Base-by-base conservation (phyloP, 176 grass and related monocot genomes). In the Hordeum marinum region DNA sequence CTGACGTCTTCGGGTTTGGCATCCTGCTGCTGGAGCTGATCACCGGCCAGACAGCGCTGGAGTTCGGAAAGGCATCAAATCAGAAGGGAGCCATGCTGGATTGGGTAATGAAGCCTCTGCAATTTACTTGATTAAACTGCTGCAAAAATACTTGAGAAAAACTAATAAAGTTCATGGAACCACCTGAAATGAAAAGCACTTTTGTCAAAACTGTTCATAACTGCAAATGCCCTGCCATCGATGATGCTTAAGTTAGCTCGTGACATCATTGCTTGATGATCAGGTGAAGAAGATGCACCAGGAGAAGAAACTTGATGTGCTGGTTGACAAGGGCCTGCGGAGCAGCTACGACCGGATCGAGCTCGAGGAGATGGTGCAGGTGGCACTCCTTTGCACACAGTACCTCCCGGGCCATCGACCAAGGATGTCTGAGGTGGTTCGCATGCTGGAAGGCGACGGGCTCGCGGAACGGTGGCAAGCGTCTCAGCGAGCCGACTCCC, bases 221-320 rank as follows among this genome's bases (percentile, higher is more conserved):
- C 5, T 57, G 27, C 62, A 8, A 32, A 39, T 11, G 27, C 41
- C 13, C 42, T 7, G 13, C 32, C 10, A 23, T 43, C 11, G 2
- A 32, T 65, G 61, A 32, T 48, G 42, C 61, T 29, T 50, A 80
- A 67, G 62, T 14, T 2, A 50, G 11, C 43, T 81, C 64, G 57
- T 54, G 46, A 14, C 11, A 7, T 4, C 20, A 4, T 20, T 83
- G 29, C 39, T 35, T 74, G 13, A 42, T 75, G 61, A 74, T 83
- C 87, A 99, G 96, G 96, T 99, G 88, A 96, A 99, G 84, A 99
- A 94, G 79, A 99, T 96, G 85, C 96, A 99, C 45, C 89, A 96
- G 82, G 96, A 99, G 80, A 95, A 99, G 88, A 96, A 92, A 82
- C 84, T 99, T 0, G 94, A 94, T 36, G 84, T 92, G 82, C 79